Percentiles rank a stretch among this genome's conserved stretches.
These are phyloP conservation scores for Lipomyces lipofer DNA, from an alignment of 805 yeast genomes.

Conservation along the genomic window DNA sequence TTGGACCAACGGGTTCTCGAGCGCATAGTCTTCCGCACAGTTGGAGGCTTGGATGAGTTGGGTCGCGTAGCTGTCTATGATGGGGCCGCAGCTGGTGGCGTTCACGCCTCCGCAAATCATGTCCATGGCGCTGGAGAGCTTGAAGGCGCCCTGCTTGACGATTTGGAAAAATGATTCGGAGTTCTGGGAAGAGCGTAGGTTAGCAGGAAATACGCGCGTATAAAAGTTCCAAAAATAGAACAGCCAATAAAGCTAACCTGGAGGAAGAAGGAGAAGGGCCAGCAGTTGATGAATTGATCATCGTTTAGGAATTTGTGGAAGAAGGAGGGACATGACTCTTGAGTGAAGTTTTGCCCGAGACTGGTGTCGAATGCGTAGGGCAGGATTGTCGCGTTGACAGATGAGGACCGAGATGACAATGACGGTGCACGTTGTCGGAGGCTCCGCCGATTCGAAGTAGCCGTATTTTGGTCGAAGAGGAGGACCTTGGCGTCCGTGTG, in stretches of 20 bases:
- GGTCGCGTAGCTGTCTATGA: conserved; percentile 33
- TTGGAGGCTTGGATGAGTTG: conserved; percentile 19
- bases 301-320: conserved; percentile 34
- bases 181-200: conserved; percentile 13
- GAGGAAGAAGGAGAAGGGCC: conserved; percentile 38
- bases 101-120: conserved; percentile 36
- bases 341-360: conserved; percentile 36
- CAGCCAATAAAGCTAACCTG: conserved; percentile 16
- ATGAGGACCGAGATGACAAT: neutral
- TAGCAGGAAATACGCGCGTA: neutral
- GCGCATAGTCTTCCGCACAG: conserved; percentile 33
- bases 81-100: conserved; percentile 24
- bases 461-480: no score
- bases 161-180: conserved; percentile 36
- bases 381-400: neutral
- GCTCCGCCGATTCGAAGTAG: no score
- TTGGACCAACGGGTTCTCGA: conserved; percentile 35
- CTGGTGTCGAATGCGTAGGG: conserved; percentile 38
- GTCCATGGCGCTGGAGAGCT: conserved; percentile 34
- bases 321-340: conserved; percentile 34
- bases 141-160: conserved; percentile 34
- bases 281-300: conserved; percentile 34
- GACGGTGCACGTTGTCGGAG: neutral
- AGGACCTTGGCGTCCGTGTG: no score
- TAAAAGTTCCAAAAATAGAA: neutral